Base-by-base conservation (phyloP, 1,284 basidiomycete genomes). In the Cystobasidiaceae sp. region DNA sequence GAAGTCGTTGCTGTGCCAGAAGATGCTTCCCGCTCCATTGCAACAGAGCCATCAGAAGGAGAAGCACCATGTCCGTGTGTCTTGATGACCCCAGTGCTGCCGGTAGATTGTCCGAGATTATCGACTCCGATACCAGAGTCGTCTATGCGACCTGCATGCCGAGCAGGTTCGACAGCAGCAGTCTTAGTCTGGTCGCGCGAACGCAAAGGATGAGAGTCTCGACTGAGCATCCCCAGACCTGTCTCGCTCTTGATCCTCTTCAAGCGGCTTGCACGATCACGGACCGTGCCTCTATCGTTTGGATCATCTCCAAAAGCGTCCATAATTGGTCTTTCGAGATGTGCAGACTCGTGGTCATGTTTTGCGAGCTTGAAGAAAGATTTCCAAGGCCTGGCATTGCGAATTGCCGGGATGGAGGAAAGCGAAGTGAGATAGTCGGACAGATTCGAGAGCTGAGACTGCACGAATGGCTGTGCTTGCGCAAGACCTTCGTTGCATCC, bases 381-480 rank as follows among this genome's bases (percentile, higher is more conserved):
- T 8, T 27, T 46, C 63, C 63, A 68, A 34, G 44, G 34, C 45
- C 23, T 28, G 2, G 62, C 48, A 19, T 4, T 32, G 17, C 67
- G 44, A 23, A 68, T 46, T 19, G 27, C 50, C 7, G 54, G 46
- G n/a, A 65, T 13, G 23, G 23, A 58, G 15, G 67, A 65, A 4
- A 68, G 50, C 19, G 41, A 49, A 2, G 62, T 44, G 34, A 68
- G 50, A 49, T 68, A 68, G 27, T 41, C 59, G 7, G 66, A 60
- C 41, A 63, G 17, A 23, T 67, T 41, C 9, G 46, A 34, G n/a
- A 67, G 46, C 13, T 62, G 59, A 19, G 64, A 55, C 25, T 43
- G 39, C n/a, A 57, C 4, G n/a, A 57, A n/a, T 3, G 54, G 23
- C n/a, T n/a, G n/a, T n/a, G n/a, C n/a, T n/a, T n/a, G n/a, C n/a